Evolutionary conservation across 1,284 basidiomycete genomes (phyloP).

Genomic region (Puccinia novopanici): DNA sequence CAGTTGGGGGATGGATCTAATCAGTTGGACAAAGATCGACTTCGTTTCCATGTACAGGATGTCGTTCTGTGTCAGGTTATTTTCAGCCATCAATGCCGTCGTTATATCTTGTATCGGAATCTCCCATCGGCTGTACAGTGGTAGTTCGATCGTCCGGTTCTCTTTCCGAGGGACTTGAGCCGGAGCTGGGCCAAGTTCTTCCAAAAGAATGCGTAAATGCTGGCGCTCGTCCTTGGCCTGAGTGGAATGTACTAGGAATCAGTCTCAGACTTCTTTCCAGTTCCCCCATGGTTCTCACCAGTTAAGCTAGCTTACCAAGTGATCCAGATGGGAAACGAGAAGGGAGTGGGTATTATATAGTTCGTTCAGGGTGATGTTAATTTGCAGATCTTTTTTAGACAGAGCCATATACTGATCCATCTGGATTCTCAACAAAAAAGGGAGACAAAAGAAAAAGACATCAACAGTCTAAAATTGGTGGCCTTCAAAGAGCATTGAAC

Average conservation of each 20-base stretch:
- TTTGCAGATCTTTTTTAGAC: constrained; percentile 95
- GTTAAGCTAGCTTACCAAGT: constrained; percentile 66
- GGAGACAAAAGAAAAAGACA: background rate
- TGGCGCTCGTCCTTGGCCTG: constrained; percentile 96
- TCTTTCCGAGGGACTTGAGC: constrained; percentile 95
- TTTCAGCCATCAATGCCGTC: constrained; percentile 83
- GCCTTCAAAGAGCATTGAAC: background rate
- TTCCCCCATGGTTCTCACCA: constrained; percentile 10
- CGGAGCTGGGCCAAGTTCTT: constrained; percentile 90
- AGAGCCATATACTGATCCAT: constrained; percentile 99
- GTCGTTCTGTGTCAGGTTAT: constrained; percentile 94
- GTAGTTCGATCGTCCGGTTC: constrained; percentile 88
- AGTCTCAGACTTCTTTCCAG: constrained; percentile 19
- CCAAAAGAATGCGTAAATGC: constrained; percentile 90
- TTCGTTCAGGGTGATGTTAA: constrained; percentile 99
- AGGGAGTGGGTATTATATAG: constrained; percentile 96
- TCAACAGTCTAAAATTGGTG: background rate
- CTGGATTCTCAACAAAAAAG: constrained; percentile 61
- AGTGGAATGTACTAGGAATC: constrained; percentile 3
- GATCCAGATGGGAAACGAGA: constrained; percentile 90
- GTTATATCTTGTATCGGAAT: constrained; percentile 97
- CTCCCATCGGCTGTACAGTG: constrained; percentile 96
- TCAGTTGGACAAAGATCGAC: constrained; percentile 95
- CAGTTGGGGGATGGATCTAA: constrained; percentile 84
- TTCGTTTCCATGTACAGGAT: constrained; percentile 99